Percentiles rank a stretch among this genome's conserved stretches.
These are phyloP conservation scores for Rhinocladiella mackenziei DNA, from an alignment of 2,329 filamentous ascomycete species.

Conservation along the genomic window DNA sequence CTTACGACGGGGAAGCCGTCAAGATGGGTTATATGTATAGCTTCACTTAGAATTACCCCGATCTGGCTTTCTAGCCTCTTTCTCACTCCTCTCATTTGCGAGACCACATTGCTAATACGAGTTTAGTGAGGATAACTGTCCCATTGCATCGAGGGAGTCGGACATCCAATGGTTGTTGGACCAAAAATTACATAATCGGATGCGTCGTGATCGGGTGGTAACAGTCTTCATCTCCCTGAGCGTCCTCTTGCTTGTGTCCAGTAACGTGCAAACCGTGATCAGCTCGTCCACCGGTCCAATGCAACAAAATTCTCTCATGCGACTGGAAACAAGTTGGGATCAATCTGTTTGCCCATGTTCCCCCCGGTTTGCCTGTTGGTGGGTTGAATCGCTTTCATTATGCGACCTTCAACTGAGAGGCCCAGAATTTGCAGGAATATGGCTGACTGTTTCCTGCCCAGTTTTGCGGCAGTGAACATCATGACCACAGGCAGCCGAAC, in stretches of 20 bases:
- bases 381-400: conserved; percentile 1
- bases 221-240: conserved; percentile 62
- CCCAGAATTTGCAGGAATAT: not conserved
- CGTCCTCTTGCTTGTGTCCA: conserved; percentile 61
- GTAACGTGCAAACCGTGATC: conserved; percentile 55
- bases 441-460: conserved; percentile 39
- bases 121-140: too few relatives aligned
- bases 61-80: too few relatives aligned
- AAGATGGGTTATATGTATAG: too few relatives aligned
- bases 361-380: conserved; percentile 26
- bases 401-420: not conserved
- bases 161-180: conserved; percentile 50
- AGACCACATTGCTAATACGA: too few relatives aligned
- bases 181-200: conserved; percentile 64
- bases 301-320: conserved; percentile 61
- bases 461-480: conserved; percentile 59
- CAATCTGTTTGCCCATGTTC: conserved; percentile 60
- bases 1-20: too few relatives aligned
- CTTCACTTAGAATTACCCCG: too few relatives aligned
- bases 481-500: conserved; percentile 65
- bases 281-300: conserved; percentile 54
- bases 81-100: too few relatives aligned
- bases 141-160: conserved; percentile 54
- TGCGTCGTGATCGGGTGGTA: conserved; percentile 60
- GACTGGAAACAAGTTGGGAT: conserved; percentile 58